phyloP scores from a whole-genome alignment of 805 yeast species.

The Cyberlindnera xishuangbannaensis region DNA sequence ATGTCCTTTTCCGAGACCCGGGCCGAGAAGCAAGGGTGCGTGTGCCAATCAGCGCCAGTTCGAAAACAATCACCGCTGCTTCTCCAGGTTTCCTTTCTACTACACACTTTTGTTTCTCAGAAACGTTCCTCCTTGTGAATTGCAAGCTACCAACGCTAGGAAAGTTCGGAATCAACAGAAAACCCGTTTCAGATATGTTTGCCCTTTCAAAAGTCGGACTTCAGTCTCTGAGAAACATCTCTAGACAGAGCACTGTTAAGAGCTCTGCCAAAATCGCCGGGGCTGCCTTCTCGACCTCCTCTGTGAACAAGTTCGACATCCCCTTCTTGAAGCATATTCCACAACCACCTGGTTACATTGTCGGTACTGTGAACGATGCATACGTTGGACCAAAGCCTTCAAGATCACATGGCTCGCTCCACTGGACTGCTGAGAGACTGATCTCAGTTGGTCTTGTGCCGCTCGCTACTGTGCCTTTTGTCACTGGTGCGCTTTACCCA shows the following conservation, averaged over 20 bases:
- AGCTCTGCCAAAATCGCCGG: no score
- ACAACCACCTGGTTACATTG: conserved; percentile 86
- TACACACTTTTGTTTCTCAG: neutral
- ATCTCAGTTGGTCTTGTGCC: conserved; percentile 73
- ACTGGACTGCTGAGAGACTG: conserved; percentile 87
- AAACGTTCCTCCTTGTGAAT: no score
- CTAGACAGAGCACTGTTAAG: conserved; percentile 5
- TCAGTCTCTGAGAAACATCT: conserved; percentile 6
- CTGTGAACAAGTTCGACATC: conserved; percentile 33
- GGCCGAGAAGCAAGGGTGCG: conserved; percentile 5
- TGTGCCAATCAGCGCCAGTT: conserved; percentile 11
- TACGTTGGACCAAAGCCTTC: conserved; percentile 57
- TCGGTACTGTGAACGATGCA: conserved; percentile 94
- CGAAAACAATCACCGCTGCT: conserved; percentile 14
- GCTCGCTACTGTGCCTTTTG: conserved; percentile 65
- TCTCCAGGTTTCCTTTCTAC: conserved; percentile 5
- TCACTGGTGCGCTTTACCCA: conserved; percentile 67
- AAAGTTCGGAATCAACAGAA: no score
- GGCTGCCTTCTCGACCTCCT: conserved; percentile 24
- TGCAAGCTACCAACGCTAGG: no score
- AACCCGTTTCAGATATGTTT: conserved; percentile 7
- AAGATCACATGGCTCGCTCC: conserved; percentile 75
- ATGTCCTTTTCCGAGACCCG: conserved; percentile 12
- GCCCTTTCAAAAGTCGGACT: conserved; percentile 11
- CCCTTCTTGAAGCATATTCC: conserved; percentile 54